Base-by-base conservation (phyloP, 2,329 filamentous ascomycete species). In the Herpotrichia juniperi region DNA sequence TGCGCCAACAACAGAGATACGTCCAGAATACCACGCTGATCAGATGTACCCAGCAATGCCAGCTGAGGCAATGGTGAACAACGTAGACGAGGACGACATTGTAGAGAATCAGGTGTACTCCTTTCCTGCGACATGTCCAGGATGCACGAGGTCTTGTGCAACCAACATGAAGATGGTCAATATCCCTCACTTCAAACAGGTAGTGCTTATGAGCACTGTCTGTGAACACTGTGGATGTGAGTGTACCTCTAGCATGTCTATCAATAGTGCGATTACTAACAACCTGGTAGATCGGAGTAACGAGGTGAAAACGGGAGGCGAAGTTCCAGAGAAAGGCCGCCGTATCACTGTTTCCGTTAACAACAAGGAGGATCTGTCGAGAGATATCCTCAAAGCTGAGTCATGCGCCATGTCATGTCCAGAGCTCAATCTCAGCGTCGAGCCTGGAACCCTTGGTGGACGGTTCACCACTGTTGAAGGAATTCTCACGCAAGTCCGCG, bases 81-180 rank as follows among this genome's bases (percentile, higher is more conserved):
- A 79, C 54, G 74, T 78, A 28, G 71, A 77, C 61, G 84, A 88
- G 37, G 88, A 90, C 25, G 89, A 96, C n/a, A 94, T 97, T 64
- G 82, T 94, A 42, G 91, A 96, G 58, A 89, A 96, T 72, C 89
- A 96, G 73, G 89, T 97, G 24, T 97, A 97, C 79, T 87, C 87
- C 53, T 94, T 99, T 77, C 93, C 93, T 2, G 88, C 93, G 6
- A 90, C 87, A 51, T 99, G 94, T 74, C 94, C 94, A 0, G 93
- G 91, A 56, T 99, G 94, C 80, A 87, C 87, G 68, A 90, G 90
- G 74, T 79, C 86, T 4, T 97, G 93, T 76, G 86, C 87, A 3
- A 96, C 96, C 9, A 93, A 96, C 75, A 97, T 97, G 91, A 96
- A 97, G 80, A 96, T 96, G 88, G 91, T 97, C 51, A 91, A 96